These are phyloP conservation scores for Verticillium albo-atrum DNA, from an alignment of 2,329 filamentous ascomycete species.

Conservation along the genomic window DNA sequence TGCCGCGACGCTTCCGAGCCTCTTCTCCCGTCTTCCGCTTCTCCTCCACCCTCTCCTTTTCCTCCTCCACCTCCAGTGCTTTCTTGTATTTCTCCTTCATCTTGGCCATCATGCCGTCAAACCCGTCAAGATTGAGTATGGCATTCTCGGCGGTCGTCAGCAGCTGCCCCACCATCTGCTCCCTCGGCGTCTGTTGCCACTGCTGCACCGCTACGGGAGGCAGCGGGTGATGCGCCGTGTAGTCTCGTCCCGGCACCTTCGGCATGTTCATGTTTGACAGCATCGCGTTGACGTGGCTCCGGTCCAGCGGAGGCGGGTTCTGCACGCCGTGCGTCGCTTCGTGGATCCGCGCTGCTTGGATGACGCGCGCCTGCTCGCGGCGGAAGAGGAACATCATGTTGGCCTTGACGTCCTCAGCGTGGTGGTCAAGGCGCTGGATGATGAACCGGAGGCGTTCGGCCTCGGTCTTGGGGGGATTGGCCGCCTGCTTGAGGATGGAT, in stretches of 20 bases:
- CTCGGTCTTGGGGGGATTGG: slow-evolving; percentile 17
- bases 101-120: not conserved
- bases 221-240: slow-evolving; percentile 13
- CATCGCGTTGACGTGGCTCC: slow-evolving; percentile 19
- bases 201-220: slow-evolving; percentile 8
- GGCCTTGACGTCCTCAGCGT: slow-evolving; percentile 21
- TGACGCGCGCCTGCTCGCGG: slow-evolving; percentile 25
- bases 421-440: slow-evolving; percentile 23
- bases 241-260: slow-evolving; percentile 12
- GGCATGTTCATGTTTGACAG: slow-evolving; percentile 21
- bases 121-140: not conserved
- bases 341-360: slow-evolving; percentile 14
- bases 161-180: not conserved
- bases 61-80: not conserved
- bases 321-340: slow-evolving; percentile 2
- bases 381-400: slow-evolving; percentile 27
- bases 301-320: slow-evolving; percentile 4
- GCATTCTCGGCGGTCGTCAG: not conserved
- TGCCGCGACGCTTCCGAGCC: no score
- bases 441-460: slow-evolving; percentile 22
- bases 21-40: not conserved
- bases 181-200: slow-evolving; percentile 6
- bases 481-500: slow-evolving; percentile 21
- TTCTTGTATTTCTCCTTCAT: not conserved
- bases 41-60: not conserved